Conservation (phyloP, 768 basidiomycete species). For the Amanita jacksonii region DNA sequence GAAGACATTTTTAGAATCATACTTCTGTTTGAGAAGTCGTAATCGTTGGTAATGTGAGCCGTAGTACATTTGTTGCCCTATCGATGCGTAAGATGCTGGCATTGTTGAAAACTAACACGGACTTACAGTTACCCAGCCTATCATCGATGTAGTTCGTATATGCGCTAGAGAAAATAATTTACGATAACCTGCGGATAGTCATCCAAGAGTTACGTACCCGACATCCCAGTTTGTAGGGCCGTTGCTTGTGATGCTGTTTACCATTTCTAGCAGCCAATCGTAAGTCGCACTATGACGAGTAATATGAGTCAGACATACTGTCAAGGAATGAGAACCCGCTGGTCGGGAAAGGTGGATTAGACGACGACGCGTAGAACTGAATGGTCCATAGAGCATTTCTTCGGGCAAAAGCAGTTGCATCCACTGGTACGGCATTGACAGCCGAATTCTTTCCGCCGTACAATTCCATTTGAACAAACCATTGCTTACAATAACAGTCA, state of each 20-base stretch:
- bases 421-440: constrained; percentile 29
- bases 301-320: no score
- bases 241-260: constrained; percentile 24
- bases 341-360: constrained; percentile 32
- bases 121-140: constrained; percentile 23
- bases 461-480: constrained; percentile 31
- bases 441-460: constrained; percentile 37
- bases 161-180: constrained; percentile 14
- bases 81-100: background rate
- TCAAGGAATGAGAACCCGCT: constrained; percentile 33
- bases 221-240: constrained; percentile 29
- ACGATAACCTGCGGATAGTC: constrained; percentile 27
- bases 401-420: constrained; percentile 36
- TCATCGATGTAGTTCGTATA: constrained; percentile 34
- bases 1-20: constrained; percentile 29
- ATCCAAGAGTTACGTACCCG: constrained; percentile 24
- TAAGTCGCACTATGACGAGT: no score
- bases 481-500: constrained; percentile 16
- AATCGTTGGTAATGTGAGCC: constrained; percentile 23
- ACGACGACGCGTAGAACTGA: constrained; percentile 40
- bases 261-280: constrained; percentile 18
- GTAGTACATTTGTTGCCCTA: constrained; percentile 26
- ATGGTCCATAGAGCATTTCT: constrained; percentile 35
- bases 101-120: background rate
- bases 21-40: constrained; percentile 20